Evolutionary conservation across 495 filamentous ascomycete species (phyloP).

Genomic region (Xylaria flabelliformis): DNA sequence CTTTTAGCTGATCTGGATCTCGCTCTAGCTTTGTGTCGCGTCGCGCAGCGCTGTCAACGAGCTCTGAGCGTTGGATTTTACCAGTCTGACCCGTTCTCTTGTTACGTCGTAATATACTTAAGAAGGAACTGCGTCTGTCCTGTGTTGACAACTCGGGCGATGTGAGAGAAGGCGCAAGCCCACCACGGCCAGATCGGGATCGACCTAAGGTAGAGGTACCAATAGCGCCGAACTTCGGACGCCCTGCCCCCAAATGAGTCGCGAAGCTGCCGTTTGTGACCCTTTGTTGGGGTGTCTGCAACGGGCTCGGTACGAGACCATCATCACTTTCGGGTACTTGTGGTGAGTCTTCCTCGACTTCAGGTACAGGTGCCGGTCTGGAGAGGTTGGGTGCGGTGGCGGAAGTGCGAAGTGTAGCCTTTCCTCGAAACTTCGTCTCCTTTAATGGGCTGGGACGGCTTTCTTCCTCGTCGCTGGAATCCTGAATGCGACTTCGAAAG

Average conservation of each 20-base stretch:
- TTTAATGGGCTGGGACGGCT: conserved; percentile 32
- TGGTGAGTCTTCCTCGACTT: conserved; percentile 48
- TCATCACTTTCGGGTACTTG: conserved; percentile 40
- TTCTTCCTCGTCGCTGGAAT: conserved; percentile 78
- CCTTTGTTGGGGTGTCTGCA: conserved; percentile 29
- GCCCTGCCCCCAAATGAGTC: not conserved
- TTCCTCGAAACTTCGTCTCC: conserved; percentile 27
- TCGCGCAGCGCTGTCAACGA: conserved; percentile 55
- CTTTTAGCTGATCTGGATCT: conserved; percentile 48
- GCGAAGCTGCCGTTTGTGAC: not conserved
- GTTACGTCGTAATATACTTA: conserved; percentile 56
- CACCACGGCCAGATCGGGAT: conserved; percentile 47
- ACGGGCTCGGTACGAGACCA: conserved; percentile 35
- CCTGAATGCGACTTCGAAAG: conserved; percentile 77
- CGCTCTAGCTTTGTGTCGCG: conserved; percentile 60
- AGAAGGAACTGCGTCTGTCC: conserved; percentile 47
- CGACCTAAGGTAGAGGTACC: conserved; percentile 38
- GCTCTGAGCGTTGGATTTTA: conserved; percentile 51
- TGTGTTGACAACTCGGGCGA: conserved; percentile 23
- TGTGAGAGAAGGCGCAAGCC: conserved; percentile 36
- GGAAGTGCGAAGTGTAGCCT: conserved; percentile 31
- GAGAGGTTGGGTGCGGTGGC: conserved; percentile 29
- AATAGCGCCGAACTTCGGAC: conserved; percentile 36
- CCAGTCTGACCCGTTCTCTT: conserved; percentile 44
- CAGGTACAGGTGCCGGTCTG: conserved; percentile 39